These are phyloP conservation scores for Colletotrichum tropicicola DNA, from an alignment of 2,329 filamentous ascomycete species.

Conservation along the genomic window DNA sequence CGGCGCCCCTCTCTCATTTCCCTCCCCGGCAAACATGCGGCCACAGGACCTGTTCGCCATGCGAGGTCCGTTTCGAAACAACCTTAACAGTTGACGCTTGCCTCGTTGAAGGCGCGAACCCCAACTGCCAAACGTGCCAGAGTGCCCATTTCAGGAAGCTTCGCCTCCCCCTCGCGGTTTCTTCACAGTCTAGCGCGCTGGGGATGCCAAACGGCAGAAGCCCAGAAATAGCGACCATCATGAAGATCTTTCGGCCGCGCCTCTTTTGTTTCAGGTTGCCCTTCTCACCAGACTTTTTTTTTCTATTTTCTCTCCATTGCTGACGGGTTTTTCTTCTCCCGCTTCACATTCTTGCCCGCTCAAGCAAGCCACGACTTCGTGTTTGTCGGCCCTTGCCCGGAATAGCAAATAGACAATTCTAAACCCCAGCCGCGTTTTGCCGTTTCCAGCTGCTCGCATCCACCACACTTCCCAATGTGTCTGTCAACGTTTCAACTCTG, in stretches of 20 bases:
- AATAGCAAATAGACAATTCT: slow-evolving; percentile 25
- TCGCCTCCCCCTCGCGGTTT: neutral
- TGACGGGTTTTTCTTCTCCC: neutral
- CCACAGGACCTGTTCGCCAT: slow-evolving; percentile 21
- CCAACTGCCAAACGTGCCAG: neutral
- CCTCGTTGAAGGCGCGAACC: slow-evolving; percentile 2
- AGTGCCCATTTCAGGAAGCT: slow-evolving; percentile 12
- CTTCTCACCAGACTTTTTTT: neutral
- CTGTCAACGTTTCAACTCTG: slow-evolving; percentile 21
- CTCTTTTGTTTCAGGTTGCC: slow-evolving; percentile 26
- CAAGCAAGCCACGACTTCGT: slow-evolving; percentile 10
- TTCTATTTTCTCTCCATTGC: neutral
- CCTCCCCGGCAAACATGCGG: slow-evolving; percentile 6
- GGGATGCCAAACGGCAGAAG: neutral
- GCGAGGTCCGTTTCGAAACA: slow-evolving; percentile 26
- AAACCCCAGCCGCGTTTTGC: slow-evolving; percentile 18
- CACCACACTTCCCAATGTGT: slow-evolving; percentile 22
- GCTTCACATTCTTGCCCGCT: neutral
- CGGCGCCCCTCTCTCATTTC: slow-evolving; percentile 25
- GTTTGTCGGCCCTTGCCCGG: slow-evolving; percentile 8
- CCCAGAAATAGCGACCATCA: neutral
- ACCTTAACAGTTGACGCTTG: slow-evolving; percentile 23
- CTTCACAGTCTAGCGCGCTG: slow-evolving; percentile 9
- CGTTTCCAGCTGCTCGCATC: slow-evolving; percentile 12
- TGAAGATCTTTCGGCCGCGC: slow-evolving; percentile 15